A percentile compares a stretch with the other conserved stretches of the same genome.
phyloP scores from a whole-genome alignment of 1,284 basidiomycete genomes.

The Cutaneotrichosporon sp. region DNA sequence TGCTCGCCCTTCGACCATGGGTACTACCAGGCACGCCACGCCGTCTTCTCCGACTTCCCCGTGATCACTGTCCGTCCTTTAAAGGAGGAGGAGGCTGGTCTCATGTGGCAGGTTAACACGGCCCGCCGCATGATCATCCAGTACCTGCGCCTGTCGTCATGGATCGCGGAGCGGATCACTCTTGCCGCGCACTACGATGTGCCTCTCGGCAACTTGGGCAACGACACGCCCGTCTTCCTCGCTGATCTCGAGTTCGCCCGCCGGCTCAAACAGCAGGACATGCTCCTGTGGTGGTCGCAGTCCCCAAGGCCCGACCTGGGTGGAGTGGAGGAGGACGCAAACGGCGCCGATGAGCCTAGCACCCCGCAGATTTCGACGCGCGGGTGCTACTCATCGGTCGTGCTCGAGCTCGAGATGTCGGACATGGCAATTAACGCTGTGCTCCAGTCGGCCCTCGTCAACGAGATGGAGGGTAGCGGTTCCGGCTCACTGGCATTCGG shows the following conservation, averaged over 20 bases:
- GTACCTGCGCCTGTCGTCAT: constrained; percentile 75
- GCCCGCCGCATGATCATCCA: constrained; percentile 72
- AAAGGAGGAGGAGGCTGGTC: constrained; percentile 60
- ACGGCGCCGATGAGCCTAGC: constrained; percentile 73
- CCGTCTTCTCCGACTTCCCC: constrained; percentile 81
- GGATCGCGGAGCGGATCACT: constrained; percentile 78
- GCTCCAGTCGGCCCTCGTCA: constrained; percentile 71
- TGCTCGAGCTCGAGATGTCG: constrained; percentile 82
- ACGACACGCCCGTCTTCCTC: constrained; percentile 82
- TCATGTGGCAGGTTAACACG: constrained; percentile 60
- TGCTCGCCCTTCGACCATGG: constrained; percentile 81
- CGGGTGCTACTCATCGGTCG: constrained; percentile 91
- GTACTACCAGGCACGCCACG: constrained; percentile 77
- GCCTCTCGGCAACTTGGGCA: constrained; percentile 87
- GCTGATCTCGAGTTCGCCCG: constrained; percentile 92
- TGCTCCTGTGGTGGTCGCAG: constrained; percentile 96
- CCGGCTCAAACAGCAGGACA: constrained; percentile 80
- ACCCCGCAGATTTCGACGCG: constrained; percentile 82
- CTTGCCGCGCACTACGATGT: constrained; percentile 90
- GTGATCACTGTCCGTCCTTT: constrained; percentile 81
- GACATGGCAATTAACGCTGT: constrained; percentile 95
- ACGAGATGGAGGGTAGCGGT: constrained; percentile 66
- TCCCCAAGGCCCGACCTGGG: constrained; percentile 89
- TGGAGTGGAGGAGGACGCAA: constrained; percentile 84
- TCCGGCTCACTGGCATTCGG: constrained; percentile 92